Evolutionary conservation across 176 grass and related monocot genomes (phyloP).

Genomic region (Raddia guianensis): DNA sequence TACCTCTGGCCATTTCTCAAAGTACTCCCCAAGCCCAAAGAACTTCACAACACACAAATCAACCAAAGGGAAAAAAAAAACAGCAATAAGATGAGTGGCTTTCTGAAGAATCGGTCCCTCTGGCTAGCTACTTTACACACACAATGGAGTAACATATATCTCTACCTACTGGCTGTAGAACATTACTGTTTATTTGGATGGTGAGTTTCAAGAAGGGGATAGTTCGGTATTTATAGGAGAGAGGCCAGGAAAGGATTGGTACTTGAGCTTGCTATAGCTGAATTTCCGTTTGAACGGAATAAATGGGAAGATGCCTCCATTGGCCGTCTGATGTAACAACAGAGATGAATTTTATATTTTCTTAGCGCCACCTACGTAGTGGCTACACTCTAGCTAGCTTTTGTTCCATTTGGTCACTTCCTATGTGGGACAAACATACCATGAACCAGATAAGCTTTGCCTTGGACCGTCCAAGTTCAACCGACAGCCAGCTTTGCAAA

Average conservation of each 20-base stretch:
- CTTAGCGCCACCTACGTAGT: conserved; percentile 41
- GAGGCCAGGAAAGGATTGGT: conserved; percentile 15
- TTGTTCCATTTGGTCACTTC: conserved; percentile 47
- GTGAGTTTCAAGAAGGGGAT: conserved; percentile 38
- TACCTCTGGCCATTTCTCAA: not conserved
- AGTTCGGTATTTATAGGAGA: conserved; percentile 71
- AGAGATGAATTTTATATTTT: conserved; percentile 38
- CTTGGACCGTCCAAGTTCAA: conserved; percentile 48
- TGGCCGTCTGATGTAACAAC: conserved; percentile 48
- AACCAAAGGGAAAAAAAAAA: not conserved
- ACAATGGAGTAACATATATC: not conserved
- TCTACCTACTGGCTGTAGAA: conserved; percentile 2
- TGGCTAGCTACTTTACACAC: not conserved
- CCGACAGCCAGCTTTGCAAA: not conserved
- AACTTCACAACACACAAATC: not conserved
- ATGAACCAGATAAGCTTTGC: conserved; percentile 41
- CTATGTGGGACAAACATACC: conserved; percentile 45
- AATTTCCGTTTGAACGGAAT: conserved; percentile 68
- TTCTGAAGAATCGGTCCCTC: not conserved
- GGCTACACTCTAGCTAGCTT: conserved; percentile 51
- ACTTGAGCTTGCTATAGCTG: conserved; percentile 5
- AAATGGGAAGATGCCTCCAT: conserved; percentile 64
- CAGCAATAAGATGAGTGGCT: not conserved
- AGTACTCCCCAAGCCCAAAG: not conserved
- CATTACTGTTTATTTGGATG: conserved; percentile 71